A percentile compares a stretch with the other conserved stretches of the same genome.
These are phyloP conservation scores for Populus simonii DNA, from an alignment of 345 rosid species.

Conservation along the genomic window DNA sequence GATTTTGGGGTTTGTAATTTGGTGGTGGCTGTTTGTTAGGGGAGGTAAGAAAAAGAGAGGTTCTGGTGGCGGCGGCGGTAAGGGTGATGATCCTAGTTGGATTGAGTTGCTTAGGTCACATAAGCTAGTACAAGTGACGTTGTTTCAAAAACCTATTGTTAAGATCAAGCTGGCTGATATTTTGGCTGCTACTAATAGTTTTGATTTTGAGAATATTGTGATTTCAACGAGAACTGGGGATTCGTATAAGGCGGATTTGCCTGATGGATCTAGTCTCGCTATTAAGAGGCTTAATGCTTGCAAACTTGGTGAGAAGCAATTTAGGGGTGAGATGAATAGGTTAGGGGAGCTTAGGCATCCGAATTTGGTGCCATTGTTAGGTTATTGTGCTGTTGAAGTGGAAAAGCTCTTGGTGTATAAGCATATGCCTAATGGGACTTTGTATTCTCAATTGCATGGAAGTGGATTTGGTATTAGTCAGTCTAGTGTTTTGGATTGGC, in stretches of 20 bases:
- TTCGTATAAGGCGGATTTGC: slow-evolving; percentile 78
- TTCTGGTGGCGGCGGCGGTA: slow-evolving; percentile 15
- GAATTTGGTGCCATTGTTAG: slow-evolving; percentile 80
- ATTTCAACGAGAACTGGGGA: slow-evolving; percentile 62
- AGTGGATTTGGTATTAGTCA: slow-evolving; percentile 6
- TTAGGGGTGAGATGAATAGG: slow-evolving; percentile 63
- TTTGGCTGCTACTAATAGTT: slow-evolving; percentile 76
- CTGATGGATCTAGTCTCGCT: slow-evolving; percentile 84
- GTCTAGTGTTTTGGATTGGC: slow-evolving; percentile 59
- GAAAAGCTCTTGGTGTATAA: slow-evolving; percentile 83
- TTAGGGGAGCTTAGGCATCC: slow-evolving; percentile 84
- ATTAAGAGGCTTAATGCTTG: slow-evolving; percentile 63
- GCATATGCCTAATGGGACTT: slow-evolving; percentile 74
- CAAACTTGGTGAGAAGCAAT: slow-evolving; percentile 71
- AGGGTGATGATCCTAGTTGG: slow-evolving; percentile 50
- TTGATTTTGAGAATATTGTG: slow-evolving; percentile 47
- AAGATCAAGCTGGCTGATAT: slow-evolving; percentile 77
- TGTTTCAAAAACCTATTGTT: slow-evolving; percentile 90
- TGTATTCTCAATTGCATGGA: slow-evolving; percentile 54
- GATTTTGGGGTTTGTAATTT: slow-evolving; percentile 70
- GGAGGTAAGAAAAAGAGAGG: slow-evolving; percentile 35
- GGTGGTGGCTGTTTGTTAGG: slow-evolving; percentile 82
- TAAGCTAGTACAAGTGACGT: slow-evolving; percentile 66
- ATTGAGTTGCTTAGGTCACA: slow-evolving; percentile 56
- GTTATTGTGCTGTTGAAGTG: slow-evolving; percentile 72